Evolutionary conservation across 805 yeast genomes (phyloP), one percentile per base, ranked within the genome.

Genomic region (Ogataea methanolica): DNA sequence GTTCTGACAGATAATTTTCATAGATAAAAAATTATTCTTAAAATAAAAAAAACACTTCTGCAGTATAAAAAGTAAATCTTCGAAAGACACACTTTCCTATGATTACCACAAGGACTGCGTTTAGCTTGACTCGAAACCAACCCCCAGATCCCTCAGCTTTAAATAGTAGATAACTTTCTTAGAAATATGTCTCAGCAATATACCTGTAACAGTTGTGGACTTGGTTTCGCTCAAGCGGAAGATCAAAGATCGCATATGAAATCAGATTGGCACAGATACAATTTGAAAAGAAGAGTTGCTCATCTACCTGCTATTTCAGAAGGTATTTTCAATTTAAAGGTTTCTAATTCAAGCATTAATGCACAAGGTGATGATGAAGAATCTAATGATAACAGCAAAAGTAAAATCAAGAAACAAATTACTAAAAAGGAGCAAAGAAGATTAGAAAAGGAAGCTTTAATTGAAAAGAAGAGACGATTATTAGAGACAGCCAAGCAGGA

Each of bases 241-340:
- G 73, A 83, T 49, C 99, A 94, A 69, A 76, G 98, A 52, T 77
- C 76, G 54, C 99, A 94, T 65, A 94, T 94, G 99, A 89, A 88
- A 63, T 83, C 96, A 2, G 99, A 94, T 47, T 94, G 99, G 99
- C 99, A 94, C 63, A 78, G 99, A 53, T 94, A 94, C 67, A 94
- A 94, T 61, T 75, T 94, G 61, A 94, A 94, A 63, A 81, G 99
- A 69, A 79, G 96, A 59, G 96, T 94, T 33, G 96, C 97, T 1
- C 77, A 78, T 31, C 68, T 90, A 48, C 84, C 91, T 6, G 84
- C 96, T 1, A 79, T 90, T 31, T 47, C 51, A 7, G 69, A 67
- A 43, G 48, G 49, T 5, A 45, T 56, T 6, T 67, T 67, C 48
- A 57, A 58, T 42, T 41, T 50, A 4, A 67, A 67, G 45, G 69